A percentile compares a stretch with the other conserved stretches of the same genome.
Conservation (phyloP, 176 grass and related monocot species). For the Hordeum marinum region DNA sequence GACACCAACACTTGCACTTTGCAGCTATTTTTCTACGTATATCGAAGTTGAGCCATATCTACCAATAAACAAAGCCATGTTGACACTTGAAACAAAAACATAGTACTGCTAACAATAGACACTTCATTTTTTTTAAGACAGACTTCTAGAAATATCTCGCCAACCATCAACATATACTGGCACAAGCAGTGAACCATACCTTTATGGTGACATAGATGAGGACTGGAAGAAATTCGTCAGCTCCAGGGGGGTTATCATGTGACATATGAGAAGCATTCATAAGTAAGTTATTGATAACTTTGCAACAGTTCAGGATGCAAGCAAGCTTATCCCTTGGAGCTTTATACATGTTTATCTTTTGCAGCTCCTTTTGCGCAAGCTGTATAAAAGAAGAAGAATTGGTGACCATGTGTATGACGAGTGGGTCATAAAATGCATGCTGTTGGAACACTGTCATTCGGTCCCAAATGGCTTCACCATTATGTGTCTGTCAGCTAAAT, state of each 20-base stretch:
- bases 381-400: constrained; percentile 35
- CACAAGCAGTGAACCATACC: constrained; percentile 32
- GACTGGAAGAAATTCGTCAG: constrained; percentile 95
- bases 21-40: background rate
- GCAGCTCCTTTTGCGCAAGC: constrained; percentile 95
- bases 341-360: constrained; percentile 97
- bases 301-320: constrained; percentile 95
- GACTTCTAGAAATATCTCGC: background rate
- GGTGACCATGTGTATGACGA: constrained; percentile 5
- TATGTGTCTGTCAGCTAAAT: background rate
- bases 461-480: background rate
- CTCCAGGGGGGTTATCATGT: constrained; percentile 70
- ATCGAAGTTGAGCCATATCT: background rate
- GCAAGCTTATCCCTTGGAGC: constrained; percentile 95
- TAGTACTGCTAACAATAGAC: background rate
- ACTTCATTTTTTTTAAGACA: background rate
- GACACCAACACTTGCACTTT: background rate
- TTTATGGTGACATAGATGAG: constrained; percentile 97
- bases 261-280: constrained; percentile 77
- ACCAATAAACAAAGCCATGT: background rate
- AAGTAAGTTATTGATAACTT: constrained; percentile 93
- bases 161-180: constrained; percentile 3
- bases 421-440: background rate
- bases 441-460: background rate
- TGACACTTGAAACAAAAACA: background rate